Base-by-base conservation (phyloP, 164 flowering plant species). In the Warburgia ugandensis region DNA sequence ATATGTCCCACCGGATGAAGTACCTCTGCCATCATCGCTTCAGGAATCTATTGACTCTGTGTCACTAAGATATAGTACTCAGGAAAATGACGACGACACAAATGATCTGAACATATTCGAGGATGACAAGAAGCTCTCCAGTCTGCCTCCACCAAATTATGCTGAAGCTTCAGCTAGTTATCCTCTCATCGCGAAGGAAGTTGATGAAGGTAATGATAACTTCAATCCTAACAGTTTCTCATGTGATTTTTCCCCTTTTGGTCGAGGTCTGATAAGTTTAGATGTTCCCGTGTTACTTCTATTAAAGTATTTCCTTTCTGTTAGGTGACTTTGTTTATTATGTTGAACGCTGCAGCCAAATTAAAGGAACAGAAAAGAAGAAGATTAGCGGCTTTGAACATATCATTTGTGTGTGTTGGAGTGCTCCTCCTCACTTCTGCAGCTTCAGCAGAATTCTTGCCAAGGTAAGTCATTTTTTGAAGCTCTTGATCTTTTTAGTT, bases 1-100 rank as follows among this genome's bases (percentile, higher is more conserved):
- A 77, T 94, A 89, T 59, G 84, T 94, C 50, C 96, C 99, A 33
- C 97, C 99, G 28, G 81, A 79, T 63, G 82, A 68, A 68, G 85
- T 86, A 53, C 97, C 99, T 33, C 69, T 89, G 68, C 86, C 92
- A 26, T 54, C 89, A 40, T 83, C 97, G 51, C 72, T 78, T 59
- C 96, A 80, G 56, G 91, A 65, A 25, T 74, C 92, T 14, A 76
- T 86, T 60, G 83, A 73, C 67, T 67, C 89, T 51, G 71, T 76
- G 26, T 62, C 88, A n/a, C 47, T 54, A 40, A 64, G 7, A 3
- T 73, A 61, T 55, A 56, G 42, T 47, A 44, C 63, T 26, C 28
- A 50, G 30, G 75, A 59, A 19, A 58, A 49, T 50, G 64, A 49
- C n/a, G 70, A 59, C 25, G 52, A 29, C 33, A 12, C 33, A 14